Evolutionary conservation across 768 basidiomycete species (phyloP), one percentile per base, ranked within the genome.

Genomic region (Mrakia blollopis): DNA sequence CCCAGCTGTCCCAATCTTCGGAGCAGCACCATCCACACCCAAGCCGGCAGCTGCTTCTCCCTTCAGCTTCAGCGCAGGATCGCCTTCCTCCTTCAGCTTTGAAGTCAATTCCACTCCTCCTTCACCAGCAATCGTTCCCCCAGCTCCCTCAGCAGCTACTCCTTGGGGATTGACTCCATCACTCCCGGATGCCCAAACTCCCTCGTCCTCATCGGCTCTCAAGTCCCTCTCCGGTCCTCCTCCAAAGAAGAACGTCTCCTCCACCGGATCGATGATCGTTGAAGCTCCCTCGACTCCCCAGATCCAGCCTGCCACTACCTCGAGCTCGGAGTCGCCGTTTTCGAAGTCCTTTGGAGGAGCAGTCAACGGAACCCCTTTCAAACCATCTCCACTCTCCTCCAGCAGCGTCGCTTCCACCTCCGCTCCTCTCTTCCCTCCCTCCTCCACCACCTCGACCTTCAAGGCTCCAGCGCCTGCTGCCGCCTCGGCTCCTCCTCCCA

Each of bases 81-180:
- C 60, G 32, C 47, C 57, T 28, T 44, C 75, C 30, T 25, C 68
- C 13, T 61, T 72, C 41, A 50, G 50, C 39, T 74, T 67, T 39
- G 63, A 50, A 62, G 61, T 37, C 60, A 44, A 73, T 41, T 77
- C 70, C 50, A 35, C 71, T 18, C 47, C 69, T 25, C 50, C 63
- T 2, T 73, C 76, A 0, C 73, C 68, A n/a, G 32, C 57, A n/a
- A 23, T 73, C 13, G 57, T 54, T 13, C 65, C 77, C 0, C 69
- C 77, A 21, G n/a, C 67, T 54, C 72, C 77, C 8, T 50, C 63
- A 28, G 44, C 72, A 11, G 65, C 60, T 6, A 28, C 65, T 0
- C 71, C 76, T 3, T 77, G 68, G 75, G 68, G 75, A 11, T 62
- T 69, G 3, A 71, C 72, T 11, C 67, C 71, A 5, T n/a, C 62